Evolutionary conservation across 139 green algal species (phyloP), one percentile per base, ranked within the genome.

Genomic region (Chlorella sp.): DNA sequence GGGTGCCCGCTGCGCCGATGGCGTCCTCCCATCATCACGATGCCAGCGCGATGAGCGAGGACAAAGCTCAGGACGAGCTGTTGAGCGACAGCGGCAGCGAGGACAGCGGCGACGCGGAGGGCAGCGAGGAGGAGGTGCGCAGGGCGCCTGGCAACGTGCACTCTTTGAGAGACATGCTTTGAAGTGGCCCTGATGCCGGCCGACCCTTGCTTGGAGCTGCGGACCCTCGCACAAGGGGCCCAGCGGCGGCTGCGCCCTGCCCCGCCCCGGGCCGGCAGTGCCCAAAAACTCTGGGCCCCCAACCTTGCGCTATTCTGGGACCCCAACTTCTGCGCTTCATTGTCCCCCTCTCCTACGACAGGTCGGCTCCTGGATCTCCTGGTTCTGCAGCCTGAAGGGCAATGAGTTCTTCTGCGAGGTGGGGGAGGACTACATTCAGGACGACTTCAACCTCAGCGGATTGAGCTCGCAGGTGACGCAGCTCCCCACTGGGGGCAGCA

Each of bases 401-500:
- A 98, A 98, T 85, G 96, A 98, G 91, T 97, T 98, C 78, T 98
- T 98, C 90, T 97, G 95, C 53, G 96, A 98, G 89, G 96, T 98
- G 30, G 95, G 98, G n/a, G 97, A 99, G 77, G 97, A 99, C 40
- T 99, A 98, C 94, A 99, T 99, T 32, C 96, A 99, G 91, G 98
- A 99, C 91, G 98, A 99, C 91, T 99, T 99, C 94, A 99, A 99
- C 90, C 93, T 99, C 15, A 96, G 91, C 76, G 98, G 98, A 0
- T 96, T 99, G 19, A 96, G 93, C 89, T 95, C 91, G 12, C 95
- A 98, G 90, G 94, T 94, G 36, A 48, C 0, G 64, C 21, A 4
- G 64, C 64, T 30, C 64, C 21, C 48, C 48, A 9, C 48, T 57
- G 48, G 5, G 48, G 48, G 48, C 39, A 84, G 26, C 26, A 11